Conservation (phyloP, 352 stramenopile species). For the Globisporangium megalacanthum region DNA sequence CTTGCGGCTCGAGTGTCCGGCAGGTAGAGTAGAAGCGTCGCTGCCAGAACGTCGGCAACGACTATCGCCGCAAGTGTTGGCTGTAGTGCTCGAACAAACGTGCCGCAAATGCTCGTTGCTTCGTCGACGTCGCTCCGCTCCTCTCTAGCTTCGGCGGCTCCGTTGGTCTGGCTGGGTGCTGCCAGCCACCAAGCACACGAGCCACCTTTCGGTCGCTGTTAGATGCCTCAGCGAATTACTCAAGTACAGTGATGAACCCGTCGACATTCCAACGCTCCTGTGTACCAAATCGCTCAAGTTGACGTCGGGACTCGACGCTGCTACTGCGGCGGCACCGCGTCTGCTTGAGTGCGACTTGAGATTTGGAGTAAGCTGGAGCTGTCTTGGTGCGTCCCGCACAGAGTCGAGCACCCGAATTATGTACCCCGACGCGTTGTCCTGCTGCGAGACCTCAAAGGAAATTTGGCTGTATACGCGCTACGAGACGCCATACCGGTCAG, state of each 20-base stretch:
- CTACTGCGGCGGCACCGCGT: too few relatives aligned
- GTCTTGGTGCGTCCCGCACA: too few relatives aligned
- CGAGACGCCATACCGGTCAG: not conserved
- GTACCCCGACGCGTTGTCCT: too few relatives aligned
- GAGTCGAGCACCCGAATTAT: too few relatives aligned
- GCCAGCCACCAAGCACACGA: not conserved
- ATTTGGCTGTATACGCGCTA: too few relatives aligned
- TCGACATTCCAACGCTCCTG: too few relatives aligned
- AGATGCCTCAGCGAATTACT: not conserved
- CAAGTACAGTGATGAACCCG: conserved; percentile 1
- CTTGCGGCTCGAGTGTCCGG: not conserved
- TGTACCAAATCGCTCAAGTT: too few relatives aligned
- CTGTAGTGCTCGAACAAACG: not conserved
- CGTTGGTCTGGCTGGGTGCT: not conserved
- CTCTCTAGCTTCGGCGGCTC: not conserved
- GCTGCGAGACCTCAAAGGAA: too few relatives aligned
- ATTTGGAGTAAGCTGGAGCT: too few relatives aligned
- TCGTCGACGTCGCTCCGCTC: not conserved
- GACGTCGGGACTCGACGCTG: too few relatives aligned
- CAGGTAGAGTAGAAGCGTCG: not conserved
- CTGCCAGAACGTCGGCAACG: not conserved
- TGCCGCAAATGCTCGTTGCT: not conserved
- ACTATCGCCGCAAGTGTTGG: not conserved
- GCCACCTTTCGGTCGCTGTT: not conserved
- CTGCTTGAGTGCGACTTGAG: too few relatives aligned